Evolutionary conservation across 1,284 basidiomycete species (phyloP), one percentile per base, ranked within the genome.

Genomic region (Melampsora larici-populina): DNA sequence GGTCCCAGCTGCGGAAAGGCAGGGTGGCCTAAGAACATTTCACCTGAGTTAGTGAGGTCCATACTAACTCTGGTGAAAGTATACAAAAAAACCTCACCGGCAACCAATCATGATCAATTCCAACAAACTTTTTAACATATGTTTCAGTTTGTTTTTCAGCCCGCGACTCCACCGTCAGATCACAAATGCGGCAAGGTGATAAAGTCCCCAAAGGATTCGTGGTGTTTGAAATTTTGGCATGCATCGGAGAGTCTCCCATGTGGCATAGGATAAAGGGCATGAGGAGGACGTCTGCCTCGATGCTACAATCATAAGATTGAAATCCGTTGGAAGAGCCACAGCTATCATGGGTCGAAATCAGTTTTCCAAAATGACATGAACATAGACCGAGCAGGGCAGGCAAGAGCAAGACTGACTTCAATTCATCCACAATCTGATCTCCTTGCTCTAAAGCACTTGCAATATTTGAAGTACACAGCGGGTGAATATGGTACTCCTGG

Each of bases 401-500:
- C n/a, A n/a, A n/a, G n/a, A n/a, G n/a, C n/a, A 55, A 24, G 2
- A 49, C 67, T 70, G 9, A 71, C 51, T 21, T 60, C 1, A 71
- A n/a, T 24, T 71, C 70, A 43, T 18, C 9, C 1, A 63, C 70
- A 4, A 71, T 43, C 60, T 24, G n/a, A 29, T n/a, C n/a, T n/a
- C n/a, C n/a, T n/a, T n/a, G n/a, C n/a, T n/a, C n/a, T n/a, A n/a
- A n/a, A n/a, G n/a, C 49, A 5, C 43, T 60, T 9, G 70, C 58
- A 17, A 11, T 6, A 33, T 71, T 71, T 1, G 70, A 71, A 0
- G 70, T 71, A 17, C 24, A 15, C 18, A 71, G 13, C 26, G n/a
- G 60, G n/a, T 71, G 70, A 43, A 55, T 60, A 21, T 71, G 1
- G 58, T 2, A 71, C 7, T 71, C 15, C 43, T 62, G 58, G 26